Evolutionary conservation across 2,329 filamentous ascomycete species (phyloP), one percentile per base, ranked within the genome.

Genomic region (Helotiales sp.): DNA sequence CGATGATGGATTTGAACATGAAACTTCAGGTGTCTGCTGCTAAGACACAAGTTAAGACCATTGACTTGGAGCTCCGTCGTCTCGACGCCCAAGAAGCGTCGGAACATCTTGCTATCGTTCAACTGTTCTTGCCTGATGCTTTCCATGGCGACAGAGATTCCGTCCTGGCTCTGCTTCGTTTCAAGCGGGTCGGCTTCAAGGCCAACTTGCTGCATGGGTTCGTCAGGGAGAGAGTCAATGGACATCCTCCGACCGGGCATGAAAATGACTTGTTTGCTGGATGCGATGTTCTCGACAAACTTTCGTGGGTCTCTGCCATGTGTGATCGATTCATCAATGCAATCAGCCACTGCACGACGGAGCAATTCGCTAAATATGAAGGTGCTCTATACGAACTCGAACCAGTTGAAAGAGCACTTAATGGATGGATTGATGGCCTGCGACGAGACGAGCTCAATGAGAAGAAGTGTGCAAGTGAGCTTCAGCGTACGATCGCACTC

Each of bases 1-100:
- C 95, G 63, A 97, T 99, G 91, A 92, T 97, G 87, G 95, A 99
- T 75, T 86, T 99, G 54, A 98, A 98, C 79, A 87, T 95, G 86
- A 96, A 97, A 80, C 86, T 99, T 50, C 95, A 97, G 76, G 87
- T 92, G 64, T 96, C 93, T 13, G 93, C 93, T 11, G 87, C 93
- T 47, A 97, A 97, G 82, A 91, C 95, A 2, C 95, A 97, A 78
- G 90, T 93, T 75, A 98, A 97, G 82, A 93, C 93, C 0, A 97
- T 99, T 69, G 94, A 97, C 72, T 84, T 97, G 32, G 94, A 98
- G 78, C 83, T 98, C 65, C 88, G 91, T 62, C 90, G 91, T 65
- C 86, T 98, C 76, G 93, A 97, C 74, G 93, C 94, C 0, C 91
- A 96, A 74, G 93, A 98, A 81, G 92, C 93, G 1, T 86, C 89